Conservation (phyloP, 1,284 basidiomycete genomes). For the Sutorius eximius region DNA sequence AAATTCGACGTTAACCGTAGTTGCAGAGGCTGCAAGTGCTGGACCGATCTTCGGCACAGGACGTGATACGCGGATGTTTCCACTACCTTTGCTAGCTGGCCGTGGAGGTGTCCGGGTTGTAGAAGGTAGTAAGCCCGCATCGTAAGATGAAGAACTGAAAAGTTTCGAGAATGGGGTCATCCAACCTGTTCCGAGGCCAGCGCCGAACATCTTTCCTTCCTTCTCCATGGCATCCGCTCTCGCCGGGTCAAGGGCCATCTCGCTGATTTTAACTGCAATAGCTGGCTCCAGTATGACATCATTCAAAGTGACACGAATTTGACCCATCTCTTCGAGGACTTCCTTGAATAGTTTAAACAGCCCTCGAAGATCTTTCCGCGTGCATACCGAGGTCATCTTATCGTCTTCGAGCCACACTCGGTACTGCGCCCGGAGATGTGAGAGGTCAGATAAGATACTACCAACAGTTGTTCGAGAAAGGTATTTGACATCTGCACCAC, state of each 20-base stretch:
- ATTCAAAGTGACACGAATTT: constrained; percentile 83
- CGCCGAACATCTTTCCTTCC: constrained; percentile 31
- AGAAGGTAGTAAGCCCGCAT: constrained; percentile 10
- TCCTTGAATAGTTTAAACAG: constrained; percentile 88
- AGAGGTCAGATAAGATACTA: constrained; percentile 72
- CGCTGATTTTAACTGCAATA: constrained; percentile 70
- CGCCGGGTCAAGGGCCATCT: constrained; percentile 64
- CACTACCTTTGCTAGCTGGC: constrained; percentile 22
- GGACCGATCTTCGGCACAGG: constrained; percentile 73
- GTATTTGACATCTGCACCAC: constrained; percentile 83
- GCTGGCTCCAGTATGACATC: constrained; percentile 88
- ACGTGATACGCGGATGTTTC: constrained; percentile 34
- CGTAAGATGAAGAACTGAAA: constrained; percentile 44
- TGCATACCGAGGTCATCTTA: constrained; percentile 61
- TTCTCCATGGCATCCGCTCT: constrained; percentile 48
- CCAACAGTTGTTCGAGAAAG: constrained; percentile 84
- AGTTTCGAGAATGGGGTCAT: constrained; percentile 82
- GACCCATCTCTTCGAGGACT: constrained; percentile 79
- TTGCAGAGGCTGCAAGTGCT: constrained; percentile 80
- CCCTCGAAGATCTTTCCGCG: constrained; percentile 79
- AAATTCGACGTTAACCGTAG: constrained; percentile 93
- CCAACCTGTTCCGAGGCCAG: constrained; percentile 52
- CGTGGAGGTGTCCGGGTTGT: constrained; percentile 25
- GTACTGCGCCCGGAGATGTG: constrained; percentile 74
- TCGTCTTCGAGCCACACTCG: constrained; percentile 72